Base-by-base conservation (phyloP, 257 asterid species). In the Scutellaria minor region DNA sequence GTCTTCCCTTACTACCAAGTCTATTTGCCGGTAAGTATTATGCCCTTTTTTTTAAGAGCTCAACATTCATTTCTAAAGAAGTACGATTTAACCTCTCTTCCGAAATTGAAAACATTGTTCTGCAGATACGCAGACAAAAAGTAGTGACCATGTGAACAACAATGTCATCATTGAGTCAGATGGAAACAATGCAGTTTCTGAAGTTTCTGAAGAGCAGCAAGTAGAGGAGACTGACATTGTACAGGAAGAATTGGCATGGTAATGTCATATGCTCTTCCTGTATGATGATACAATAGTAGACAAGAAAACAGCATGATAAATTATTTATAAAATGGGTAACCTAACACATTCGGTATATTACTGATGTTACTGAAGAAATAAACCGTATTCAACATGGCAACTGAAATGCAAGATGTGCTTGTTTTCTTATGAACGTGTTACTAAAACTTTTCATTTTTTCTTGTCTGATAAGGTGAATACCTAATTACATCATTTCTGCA, bases 161-260 rank as follows among this genome's bases (percentile, higher is more conserved):
- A 51, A 54, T 35, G 78, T 14, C 18, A 56, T 58, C 41, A 41
- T 66, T 45, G 76, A 79, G 72, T 55, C 74, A 71, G 90, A 83
- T 42, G 84, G 77, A 10, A 79, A 61, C 59, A 70, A 66, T 41
- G 52, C 79, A 39, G 71, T 76, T 65, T 83, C 88, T 46, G 87
- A 85, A 85, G 83, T 78, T 57, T 68, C 73, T 55, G 92, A 76
- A 71, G 83, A 75, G n/a, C 84, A 72, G 22, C 79, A 37, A 74
- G 62, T 66, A 35, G 86, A 76, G 63, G 82, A 78, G 74, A 65
- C 69, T 46, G 82, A 69, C 66, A 76, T 67, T 35, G 61, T 45
- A 41, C 83, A 82, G 75, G 82, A 79, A 74, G 88, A 77, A 83
- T 61, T 71, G 57, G 51, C 77, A 56, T 61, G 79, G 96, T 91